A percentile compares a stretch with the other conserved stretches of the same genome.
phyloP scores from a whole-genome alignment of 345 rosid species.

The Garcia nutans region DNA sequence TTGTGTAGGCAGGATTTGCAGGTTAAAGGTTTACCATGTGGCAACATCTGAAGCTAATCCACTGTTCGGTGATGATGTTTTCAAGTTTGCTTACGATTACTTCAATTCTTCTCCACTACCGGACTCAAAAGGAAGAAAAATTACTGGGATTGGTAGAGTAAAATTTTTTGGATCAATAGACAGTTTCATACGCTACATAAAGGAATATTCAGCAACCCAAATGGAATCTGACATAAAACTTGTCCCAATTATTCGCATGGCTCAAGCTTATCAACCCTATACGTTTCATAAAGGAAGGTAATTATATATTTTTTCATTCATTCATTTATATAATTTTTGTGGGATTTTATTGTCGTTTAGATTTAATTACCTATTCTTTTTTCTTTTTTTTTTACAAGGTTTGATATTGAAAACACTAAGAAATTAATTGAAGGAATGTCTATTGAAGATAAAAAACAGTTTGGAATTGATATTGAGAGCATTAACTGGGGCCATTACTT shows the following conservation, averaged over 20 bases:
- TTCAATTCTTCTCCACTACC: background rate
- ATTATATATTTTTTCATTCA: too few species aligned
- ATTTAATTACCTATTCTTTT: too few species aligned
- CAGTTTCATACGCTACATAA: background rate
- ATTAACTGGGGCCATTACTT: constrained; percentile 44
- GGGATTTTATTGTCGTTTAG: too few species aligned
- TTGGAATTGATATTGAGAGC: constrained; percentile 26
- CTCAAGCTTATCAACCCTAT: too few species aligned
- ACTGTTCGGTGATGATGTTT: background rate
- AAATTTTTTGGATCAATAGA: background rate
- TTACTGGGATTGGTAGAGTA: background rate
- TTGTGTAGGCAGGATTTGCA: too few species aligned
- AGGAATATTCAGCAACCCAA: too few species aligned
- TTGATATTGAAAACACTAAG: constrained; percentile 31
- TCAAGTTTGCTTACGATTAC: background rate
- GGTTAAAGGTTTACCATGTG: background rate
- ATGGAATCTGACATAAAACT: too few species aligned
- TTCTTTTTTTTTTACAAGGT: constrained; percentile 18
- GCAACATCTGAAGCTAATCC: background rate
- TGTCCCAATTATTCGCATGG: too few species aligned
- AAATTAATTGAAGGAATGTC: constrained; percentile 32
- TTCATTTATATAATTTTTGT: too few species aligned
- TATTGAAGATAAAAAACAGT: constrained; percentile 32
- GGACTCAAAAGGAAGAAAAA: background rate
- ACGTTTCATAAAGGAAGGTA: too few species aligned